Percentiles rank a stretch among this genome's conserved stretches.
Conservation (phyloP, 768 basidiomycete genomes). For the Rhodotorula toruloides region DNA sequence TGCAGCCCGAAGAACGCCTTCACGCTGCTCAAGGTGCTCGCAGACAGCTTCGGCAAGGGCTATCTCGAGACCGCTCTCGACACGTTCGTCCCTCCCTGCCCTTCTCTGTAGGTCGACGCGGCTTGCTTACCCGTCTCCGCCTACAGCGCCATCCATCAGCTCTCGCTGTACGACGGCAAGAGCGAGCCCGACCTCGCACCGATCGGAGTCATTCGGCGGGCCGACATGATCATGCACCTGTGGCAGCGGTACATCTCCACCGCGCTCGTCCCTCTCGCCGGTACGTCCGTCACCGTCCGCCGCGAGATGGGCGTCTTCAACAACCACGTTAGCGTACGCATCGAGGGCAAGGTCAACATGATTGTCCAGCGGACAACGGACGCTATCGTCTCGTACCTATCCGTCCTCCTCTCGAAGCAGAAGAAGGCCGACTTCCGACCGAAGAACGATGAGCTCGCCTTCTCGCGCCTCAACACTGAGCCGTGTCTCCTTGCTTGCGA, state of each 20-base stretch:
- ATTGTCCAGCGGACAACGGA: constrained; percentile 77
- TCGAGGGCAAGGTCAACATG: constrained; percentile 75
- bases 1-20: constrained; percentile 81
- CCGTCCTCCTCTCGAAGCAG: constrained; percentile 74
- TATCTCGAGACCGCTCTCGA: constrained; percentile 90
- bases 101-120: too few relatives aligned
- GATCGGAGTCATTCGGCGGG: constrained; percentile 60
- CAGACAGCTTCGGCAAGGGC: constrained; percentile 72
- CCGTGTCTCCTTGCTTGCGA: constrained; percentile 84
- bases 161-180: constrained; percentile 70
- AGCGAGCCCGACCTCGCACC: constrained; percentile 71
- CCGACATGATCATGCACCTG: constrained; percentile 85
- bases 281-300: constrained; percentile 68
- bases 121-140: background rate
- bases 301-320: constrained; percentile 92
- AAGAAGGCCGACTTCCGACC: constrained; percentile 97
- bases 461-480: constrained; percentile 89
- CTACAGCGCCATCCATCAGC: constrained; percentile 61
- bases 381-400: constrained; percentile 69
- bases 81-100: constrained; percentile 58
- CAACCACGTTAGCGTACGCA: constrained; percentile 72
- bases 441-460: constrained; percentile 88
- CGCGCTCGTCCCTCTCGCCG: constrained; percentile 79
- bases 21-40: constrained; percentile 70
- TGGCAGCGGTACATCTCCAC: constrained; percentile 96